Percentiles rank a stretch among this genome's conserved stretches.
Conservation (phyloP, 2,329 filamentous ascomycete species). For the Penicillium sp. region DNA sequence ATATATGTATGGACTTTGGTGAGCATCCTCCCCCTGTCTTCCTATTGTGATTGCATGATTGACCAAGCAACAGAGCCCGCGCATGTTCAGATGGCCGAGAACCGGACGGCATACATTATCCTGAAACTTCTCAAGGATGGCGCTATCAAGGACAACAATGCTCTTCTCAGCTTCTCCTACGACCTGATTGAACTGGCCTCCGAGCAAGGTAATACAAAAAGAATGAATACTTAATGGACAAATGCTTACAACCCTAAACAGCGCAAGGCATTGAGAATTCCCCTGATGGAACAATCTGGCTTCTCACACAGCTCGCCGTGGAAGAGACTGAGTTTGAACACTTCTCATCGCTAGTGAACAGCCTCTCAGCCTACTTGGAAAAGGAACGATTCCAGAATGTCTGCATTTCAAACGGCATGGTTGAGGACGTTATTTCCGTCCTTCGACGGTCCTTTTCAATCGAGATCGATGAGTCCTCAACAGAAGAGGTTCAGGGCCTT, state of each 20-base stretch:
- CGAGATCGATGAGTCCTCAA: conserved; percentile 27
- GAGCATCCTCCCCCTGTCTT: not conserved
- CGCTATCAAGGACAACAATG: conserved; percentile 34
- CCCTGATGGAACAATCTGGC: conserved; percentile 38
- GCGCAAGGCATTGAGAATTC: conserved; percentile 38
- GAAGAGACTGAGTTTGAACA: conserved; percentile 31
- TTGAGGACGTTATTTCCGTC: conserved; percentile 37
- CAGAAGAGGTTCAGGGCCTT: conserved; percentile 39
- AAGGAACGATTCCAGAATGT: conserved; percentile 42
- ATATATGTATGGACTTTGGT: conserved; percentile 51
- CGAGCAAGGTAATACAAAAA: conserved; percentile 40
- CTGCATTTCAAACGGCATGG: conserved; percentile 36
- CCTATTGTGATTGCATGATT: conserved; percentile 10
- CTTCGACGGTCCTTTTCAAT: conserved; percentile 36
- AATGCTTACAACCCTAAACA: conserved; percentile 19
- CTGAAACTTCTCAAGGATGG: conserved; percentile 39
- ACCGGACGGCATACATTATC: conserved; percentile 41
- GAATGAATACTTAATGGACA: not conserved
- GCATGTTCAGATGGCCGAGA: conserved; percentile 41
- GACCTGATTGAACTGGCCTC: conserved; percentile 44
- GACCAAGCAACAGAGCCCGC: conserved; percentile 39
- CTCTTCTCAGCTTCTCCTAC: conserved; percentile 40
- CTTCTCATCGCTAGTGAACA: conserved; percentile 36
- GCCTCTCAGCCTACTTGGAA: conserved; percentile 39
- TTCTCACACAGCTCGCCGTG: conserved; percentile 38